A percentile compares a stretch with the other conserved stretches of the same genome.
These are phyloP conservation scores for Lojkania enalia DNA, from an alignment of 2,329 filamentous ascomycete genomes.

Conservation along the genomic window DNA sequence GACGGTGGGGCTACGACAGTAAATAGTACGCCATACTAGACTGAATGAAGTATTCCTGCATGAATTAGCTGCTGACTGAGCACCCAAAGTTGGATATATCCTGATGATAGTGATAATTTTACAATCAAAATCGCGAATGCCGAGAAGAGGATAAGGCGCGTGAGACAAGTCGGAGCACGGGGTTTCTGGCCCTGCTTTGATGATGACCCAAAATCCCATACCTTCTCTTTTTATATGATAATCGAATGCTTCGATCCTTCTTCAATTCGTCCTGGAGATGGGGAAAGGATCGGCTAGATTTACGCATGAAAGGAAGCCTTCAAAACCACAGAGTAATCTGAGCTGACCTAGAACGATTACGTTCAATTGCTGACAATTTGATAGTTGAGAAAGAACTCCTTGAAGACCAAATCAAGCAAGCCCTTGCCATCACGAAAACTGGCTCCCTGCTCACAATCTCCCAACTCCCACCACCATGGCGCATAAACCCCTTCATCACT, in stretches of 20 bases:
- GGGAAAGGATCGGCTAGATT: background rate
- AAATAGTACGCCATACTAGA: background rate
- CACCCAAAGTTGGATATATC: background rate
- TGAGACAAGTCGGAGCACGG: too few relatives aligned
- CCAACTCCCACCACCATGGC: conserved; percentile 1
- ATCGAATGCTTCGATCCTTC: too few relatives aligned
- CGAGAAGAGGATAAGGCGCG: too few relatives aligned
- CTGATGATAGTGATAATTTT: too few relatives aligned
- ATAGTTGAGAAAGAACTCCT: background rate
- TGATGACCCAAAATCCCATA: too few relatives aligned
- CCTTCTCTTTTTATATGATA: too few relatives aligned
- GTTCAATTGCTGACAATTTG: background rate
- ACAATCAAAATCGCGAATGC: too few relatives aligned
- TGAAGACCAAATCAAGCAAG: background rate
- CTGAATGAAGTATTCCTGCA: background rate
- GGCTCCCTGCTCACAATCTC: background rate
- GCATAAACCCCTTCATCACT: conserved; percentile 2
- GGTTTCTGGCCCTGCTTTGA: too few relatives aligned
- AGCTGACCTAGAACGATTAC: background rate
- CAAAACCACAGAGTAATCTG: conserved; percentile 1
- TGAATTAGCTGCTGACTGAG: background rate
- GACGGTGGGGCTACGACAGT: background rate
- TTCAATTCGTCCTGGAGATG: background rate
- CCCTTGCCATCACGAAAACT: background rate
- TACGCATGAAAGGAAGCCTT: background rate